Evolutionary conservation across 73 alveolate species (phyloP).

Genomic region (Symbiodinium pilosum): DNA sequence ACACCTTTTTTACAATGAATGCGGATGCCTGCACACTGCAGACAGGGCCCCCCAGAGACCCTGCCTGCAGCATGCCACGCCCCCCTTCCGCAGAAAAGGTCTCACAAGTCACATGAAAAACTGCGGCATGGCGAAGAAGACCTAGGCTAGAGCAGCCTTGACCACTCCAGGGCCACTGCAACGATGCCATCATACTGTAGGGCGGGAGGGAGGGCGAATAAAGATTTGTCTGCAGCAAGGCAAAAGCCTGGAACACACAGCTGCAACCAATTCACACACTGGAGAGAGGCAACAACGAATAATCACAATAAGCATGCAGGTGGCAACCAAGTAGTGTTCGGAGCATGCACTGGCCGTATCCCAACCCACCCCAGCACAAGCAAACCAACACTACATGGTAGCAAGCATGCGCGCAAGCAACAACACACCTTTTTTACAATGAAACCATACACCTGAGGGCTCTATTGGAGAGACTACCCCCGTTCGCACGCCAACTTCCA

Average conservation of each 20-base stretch:
- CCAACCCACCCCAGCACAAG: not conserved
- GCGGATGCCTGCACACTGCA: not conserved
- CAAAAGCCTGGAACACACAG: not conserved
- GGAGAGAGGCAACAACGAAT: too few species aligned
- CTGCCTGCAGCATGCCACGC: not conserved
- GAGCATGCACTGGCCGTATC: not conserved
- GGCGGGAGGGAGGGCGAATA: not conserved
- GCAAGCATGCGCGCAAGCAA: too few species aligned
- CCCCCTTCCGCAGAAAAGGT: not conserved
- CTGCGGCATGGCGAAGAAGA: not conserved
- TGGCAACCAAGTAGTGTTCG: not conserved
- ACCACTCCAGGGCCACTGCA: too few species aligned
- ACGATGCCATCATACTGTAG: not conserved
- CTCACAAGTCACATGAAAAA: not conserved
- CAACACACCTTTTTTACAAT: too few species aligned
- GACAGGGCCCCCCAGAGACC: too few species aligned
- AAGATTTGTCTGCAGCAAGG: not conserved
- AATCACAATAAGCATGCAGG: not conserved
- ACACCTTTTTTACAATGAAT: not conserved
- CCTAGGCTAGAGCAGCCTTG: not conserved
- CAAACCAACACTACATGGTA: not conserved
- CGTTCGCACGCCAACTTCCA: not conserved
- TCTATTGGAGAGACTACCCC: not conserved
- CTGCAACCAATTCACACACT: too few species aligned
- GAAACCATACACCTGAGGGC: not conserved